phyloP scores from a whole-genome alignment of 495 filamentous ascomycete species.

The Parathielavia appendiculata region DNA sequence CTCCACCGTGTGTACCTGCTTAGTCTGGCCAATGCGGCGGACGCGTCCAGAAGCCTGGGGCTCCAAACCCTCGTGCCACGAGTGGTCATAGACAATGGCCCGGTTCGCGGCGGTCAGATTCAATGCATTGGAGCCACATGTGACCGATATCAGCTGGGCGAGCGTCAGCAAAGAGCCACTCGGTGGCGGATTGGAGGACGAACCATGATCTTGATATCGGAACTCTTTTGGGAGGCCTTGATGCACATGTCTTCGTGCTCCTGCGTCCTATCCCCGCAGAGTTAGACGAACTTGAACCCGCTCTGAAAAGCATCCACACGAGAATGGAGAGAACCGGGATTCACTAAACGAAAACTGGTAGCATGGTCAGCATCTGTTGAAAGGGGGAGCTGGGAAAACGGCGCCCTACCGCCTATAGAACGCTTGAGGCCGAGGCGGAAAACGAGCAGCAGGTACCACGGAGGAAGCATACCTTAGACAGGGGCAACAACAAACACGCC shows the following conservation, averaged over 20 bases:
- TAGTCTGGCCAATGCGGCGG: constrained; percentile 56
- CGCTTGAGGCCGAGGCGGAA: no score
- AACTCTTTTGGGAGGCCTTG: constrained; percentile 18
- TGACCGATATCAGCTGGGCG: constrained; percentile 30
- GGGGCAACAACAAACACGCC: no score
- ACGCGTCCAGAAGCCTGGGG: constrained; percentile 58
- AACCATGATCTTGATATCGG: constrained; percentile 31
- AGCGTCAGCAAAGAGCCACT: not conserved
- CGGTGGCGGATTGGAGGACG: not conserved
- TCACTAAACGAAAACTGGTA: constrained; percentile 34
- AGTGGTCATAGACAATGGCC: constrained; percentile 42
- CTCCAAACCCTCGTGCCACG: constrained; percentile 38
- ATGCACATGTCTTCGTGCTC: constrained; percentile 19
- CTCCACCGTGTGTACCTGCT: constrained; percentile 50
- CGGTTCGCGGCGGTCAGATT: constrained; percentile 36
- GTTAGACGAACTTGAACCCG: constrained; percentile 24
- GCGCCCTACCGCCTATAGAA: constrained; percentile 21
- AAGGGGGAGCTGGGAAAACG: not conserved
- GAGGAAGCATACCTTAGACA: no score
- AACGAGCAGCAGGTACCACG: no score
- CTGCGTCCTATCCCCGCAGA: constrained; percentile 22
- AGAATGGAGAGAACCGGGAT: constrained; percentile 30
- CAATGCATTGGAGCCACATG: constrained; percentile 31
- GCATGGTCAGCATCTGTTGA: not conserved
- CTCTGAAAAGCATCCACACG: constrained; percentile 28